phyloP scores from a whole-genome alignment of 148 eudicot genomes.

The Vaccinium darrowii region DNA sequence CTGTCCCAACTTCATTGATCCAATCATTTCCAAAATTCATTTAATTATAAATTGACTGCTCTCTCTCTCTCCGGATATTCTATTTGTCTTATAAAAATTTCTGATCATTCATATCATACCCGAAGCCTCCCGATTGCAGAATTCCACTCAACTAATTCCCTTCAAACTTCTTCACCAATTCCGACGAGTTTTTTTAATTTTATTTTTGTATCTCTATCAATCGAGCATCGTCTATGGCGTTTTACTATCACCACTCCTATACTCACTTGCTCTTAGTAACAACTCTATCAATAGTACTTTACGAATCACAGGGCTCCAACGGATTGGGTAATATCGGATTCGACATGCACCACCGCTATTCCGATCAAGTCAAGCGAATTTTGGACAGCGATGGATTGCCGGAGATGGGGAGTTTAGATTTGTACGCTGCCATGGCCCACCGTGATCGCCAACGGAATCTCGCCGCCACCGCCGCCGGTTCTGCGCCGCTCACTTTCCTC shows the following conservation, averaged over 20 bases:
- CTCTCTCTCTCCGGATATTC: background rate
- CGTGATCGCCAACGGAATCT: conserved; percentile 72
- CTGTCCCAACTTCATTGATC: background rate
- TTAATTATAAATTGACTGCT: background rate
- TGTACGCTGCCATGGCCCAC: conserved; percentile 66
- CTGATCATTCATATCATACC: background rate
- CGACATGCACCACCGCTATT: conserved; percentile 71
- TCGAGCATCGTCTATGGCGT: background rate
- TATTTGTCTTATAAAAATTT: background rate
- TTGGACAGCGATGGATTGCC: conserved; percentile 54
- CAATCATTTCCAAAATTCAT: background rate
- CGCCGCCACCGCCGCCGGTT: conserved; percentile 28
- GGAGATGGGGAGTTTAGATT: conserved; percentile 51
- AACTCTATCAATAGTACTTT: conserved; percentile 18
- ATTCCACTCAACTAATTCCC: background rate
- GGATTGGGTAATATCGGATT: conserved; percentile 58
- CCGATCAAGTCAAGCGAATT: conserved; percentile 66
- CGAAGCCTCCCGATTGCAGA: background rate
- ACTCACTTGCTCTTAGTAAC: background rate
- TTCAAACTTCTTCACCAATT: no score
- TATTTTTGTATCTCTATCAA: background rate
- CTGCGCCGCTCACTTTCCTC: conserved; percentile 44
- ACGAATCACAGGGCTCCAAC: conserved; percentile 26
- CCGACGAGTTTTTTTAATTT: background rate
- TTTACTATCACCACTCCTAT: background rate